Evolutionary conservation across 1,284 basidiomycete genomes (phyloP), one percentile per base, ranked within the genome.

Genomic region (Cryptococcus sp.): DNA sequence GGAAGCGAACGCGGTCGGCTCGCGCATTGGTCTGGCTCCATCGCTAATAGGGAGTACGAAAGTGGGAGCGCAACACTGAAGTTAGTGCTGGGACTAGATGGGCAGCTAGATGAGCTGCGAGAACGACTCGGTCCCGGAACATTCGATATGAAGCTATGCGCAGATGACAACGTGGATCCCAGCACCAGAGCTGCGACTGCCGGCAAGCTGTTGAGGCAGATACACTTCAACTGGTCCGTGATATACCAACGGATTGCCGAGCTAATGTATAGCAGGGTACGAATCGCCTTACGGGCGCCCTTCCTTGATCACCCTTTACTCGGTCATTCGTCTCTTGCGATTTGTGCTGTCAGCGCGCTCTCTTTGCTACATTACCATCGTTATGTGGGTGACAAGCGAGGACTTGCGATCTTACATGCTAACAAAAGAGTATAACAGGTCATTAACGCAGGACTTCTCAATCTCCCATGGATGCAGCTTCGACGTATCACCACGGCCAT

Each of bases 381-480:
- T 5, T 29, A 47, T 29, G 53, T 54, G 46, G 41, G 46, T 54
- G 3, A 19, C 19, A 34, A 10, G 29, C 29, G 45, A 13, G 20
- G n/a, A 22, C 3, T 10, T 1, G 15, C 25, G 34, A 26, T n/a
- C 16, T 5, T n/a, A 17, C 10, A 17, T 23, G 38, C 22, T 40
- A 6, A 51, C 17, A 11, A 5, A 11, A 10, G 8, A 54, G 29
- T 34, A 2, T 25, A n/a, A 5, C 60, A 62, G 55, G 57, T 65
- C 10, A 43, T 61, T 34, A 54, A 26, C 41, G 57, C 63, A 8
- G 63, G 54, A 22, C 45, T 65, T 15, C 58, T 65, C 37, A 65
- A 65, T 29, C 50, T 65, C n/a, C 63, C 63, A 5, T 65, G 63
- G 63, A 65, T 65, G 63, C 63, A 65, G 47, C 55, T 65, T 3